These are phyloP conservation scores for Terana coerulea DNA, from an alignment of 768 basidiomycete genomes.

Conservation along the genomic window DNA sequence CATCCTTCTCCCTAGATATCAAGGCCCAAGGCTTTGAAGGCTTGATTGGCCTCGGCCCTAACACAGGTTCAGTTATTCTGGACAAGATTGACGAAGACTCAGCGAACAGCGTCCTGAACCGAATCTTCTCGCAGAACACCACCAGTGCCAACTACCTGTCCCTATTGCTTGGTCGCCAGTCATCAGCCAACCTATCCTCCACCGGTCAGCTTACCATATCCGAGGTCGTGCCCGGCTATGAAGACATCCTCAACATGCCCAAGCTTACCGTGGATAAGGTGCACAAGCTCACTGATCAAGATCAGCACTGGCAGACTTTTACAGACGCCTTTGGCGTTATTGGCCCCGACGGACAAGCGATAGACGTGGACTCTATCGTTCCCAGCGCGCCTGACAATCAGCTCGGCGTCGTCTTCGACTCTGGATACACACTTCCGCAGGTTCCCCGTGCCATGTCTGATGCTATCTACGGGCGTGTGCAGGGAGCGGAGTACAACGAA, in stretches of 20 bases:
- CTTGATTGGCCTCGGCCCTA: constrained; percentile 76
- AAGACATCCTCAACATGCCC: constrained; percentile 57
- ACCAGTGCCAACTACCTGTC: constrained; percentile 63
- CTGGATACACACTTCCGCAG: constrained; percentile 71
- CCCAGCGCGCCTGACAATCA: constrained; percentile 61
- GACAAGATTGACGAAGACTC: constrained; percentile 45
- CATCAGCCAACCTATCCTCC: constrained; percentile 46
- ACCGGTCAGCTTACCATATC: constrained; percentile 69
- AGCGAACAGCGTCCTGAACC: constrained; percentile 59
- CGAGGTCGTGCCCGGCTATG: constrained; percentile 59
- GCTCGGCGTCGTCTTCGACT: constrained; percentile 71
- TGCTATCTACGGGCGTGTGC: constrained; percentile 77
- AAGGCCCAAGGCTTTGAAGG: constrained; percentile 62
- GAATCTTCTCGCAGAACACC: constrained; percentile 59
- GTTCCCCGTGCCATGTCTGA: constrained; percentile 73
- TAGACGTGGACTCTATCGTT: constrained; percentile 61
- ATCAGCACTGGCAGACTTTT: constrained; percentile 80
- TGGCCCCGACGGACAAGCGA: constrained; percentile 69
- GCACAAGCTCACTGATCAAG: constrained; percentile 51
- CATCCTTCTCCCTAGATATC: constrained; percentile 60
- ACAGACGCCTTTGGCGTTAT: constrained; percentile 69
- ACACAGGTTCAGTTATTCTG: constrained; percentile 61
- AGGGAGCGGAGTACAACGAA: constrained; percentile 62
- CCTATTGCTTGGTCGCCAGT: constrained; percentile 58
- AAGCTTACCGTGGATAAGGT: constrained; percentile 66